Percentiles rank a stretch among this genome's conserved stretches.
These are phyloP conservation scores for Pontederia crassipes DNA, from an alignment of 176 grass and related monocot genomes.

Conservation along the genomic window DNA sequence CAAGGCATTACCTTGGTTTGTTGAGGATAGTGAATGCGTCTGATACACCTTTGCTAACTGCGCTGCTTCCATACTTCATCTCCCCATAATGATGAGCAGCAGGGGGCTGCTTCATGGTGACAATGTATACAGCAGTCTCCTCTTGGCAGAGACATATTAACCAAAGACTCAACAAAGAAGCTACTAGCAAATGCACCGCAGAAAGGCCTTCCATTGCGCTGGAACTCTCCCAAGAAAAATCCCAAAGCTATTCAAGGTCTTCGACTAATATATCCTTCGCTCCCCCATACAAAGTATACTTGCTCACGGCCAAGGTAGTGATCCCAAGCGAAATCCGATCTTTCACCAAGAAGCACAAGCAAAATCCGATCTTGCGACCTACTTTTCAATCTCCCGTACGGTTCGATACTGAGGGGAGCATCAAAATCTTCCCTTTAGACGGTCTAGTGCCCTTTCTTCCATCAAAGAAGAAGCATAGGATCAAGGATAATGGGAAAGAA, in stretches of 20 bases:
- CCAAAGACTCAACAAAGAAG: constrained; percentile 1
- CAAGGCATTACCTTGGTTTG: constrained; percentile 45
- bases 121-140: constrained; percentile 76
- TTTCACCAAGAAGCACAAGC: neutral
- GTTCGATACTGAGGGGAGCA: neutral
- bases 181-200: neutral
- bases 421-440: neutral
- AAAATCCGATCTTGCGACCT: neutral
- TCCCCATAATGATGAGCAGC: constrained; percentile 41
- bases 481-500: neutral
- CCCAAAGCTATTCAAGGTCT: neutral
- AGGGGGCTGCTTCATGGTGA: constrained; percentile 69
- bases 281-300: constrained; percentile 3
- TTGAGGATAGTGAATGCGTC: constrained; percentile 42
- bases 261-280: neutral
- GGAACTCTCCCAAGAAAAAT: neutral
- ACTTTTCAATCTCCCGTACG: neutral
- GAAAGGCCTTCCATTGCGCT: constrained; percentile 1
- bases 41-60: constrained; percentile 26
- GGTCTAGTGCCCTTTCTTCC: neutral
- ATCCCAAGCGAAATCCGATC: neutral
- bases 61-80: constrained; percentile 36
- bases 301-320: no score
- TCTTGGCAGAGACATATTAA: constrained; percentile 28
- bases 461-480: neutral